These are phyloP conservation scores for Ceratobasidium sp. DNA, from an alignment of 1,284 basidiomycete genomes.

Conservation along the genomic window DNA sequence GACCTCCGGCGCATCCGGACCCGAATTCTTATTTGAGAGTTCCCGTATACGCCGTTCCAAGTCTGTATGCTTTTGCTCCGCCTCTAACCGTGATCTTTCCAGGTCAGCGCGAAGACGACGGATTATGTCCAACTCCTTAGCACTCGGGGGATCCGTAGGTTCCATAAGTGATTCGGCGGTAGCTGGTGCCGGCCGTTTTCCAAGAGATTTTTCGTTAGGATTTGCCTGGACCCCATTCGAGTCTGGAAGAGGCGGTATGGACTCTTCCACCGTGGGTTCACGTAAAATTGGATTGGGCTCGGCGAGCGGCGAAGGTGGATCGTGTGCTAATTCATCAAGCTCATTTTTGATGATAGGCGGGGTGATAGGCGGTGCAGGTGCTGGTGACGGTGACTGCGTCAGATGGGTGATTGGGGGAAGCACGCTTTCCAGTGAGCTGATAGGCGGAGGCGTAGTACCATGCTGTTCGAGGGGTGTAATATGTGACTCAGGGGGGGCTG, in stretches of 20 bases:
- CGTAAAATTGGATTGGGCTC: not conserved
- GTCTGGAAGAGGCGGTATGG: not conserved
- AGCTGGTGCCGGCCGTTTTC: not conserved
- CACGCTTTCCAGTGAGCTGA: not conserved
- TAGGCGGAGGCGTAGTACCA: not conserved
- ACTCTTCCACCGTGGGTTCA: not conserved
- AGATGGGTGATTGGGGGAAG: conserved; percentile 16
- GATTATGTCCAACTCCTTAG: conserved; percentile 15
- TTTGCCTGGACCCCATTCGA: not conserved
- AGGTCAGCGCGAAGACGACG: conserved; percentile 32
- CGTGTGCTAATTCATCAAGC: conserved; percentile 8
- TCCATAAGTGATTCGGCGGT: not conserved
- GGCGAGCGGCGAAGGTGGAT: conserved; percentile 31
- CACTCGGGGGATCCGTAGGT: not conserved
- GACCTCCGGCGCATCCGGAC: not conserved
- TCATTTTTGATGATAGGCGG: conserved; percentile 10
- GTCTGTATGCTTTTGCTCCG: conserved; percentile 29
- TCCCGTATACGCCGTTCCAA: conserved; percentile 31
- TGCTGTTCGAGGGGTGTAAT: too few species aligned
- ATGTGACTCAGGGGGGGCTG: too few species aligned
- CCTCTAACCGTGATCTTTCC: conserved; percentile 29
- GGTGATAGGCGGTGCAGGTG: not conserved
- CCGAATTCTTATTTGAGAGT: conserved; percentile 1
- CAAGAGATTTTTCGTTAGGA: not conserved
- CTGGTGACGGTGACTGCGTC: conserved; percentile 1